A percentile compares a stretch with the other conserved stretches of the same genome.
Evolutionary conservation across 306 rosid genomes (phyloP).

Genomic region (Vicia villosa): DNA sequence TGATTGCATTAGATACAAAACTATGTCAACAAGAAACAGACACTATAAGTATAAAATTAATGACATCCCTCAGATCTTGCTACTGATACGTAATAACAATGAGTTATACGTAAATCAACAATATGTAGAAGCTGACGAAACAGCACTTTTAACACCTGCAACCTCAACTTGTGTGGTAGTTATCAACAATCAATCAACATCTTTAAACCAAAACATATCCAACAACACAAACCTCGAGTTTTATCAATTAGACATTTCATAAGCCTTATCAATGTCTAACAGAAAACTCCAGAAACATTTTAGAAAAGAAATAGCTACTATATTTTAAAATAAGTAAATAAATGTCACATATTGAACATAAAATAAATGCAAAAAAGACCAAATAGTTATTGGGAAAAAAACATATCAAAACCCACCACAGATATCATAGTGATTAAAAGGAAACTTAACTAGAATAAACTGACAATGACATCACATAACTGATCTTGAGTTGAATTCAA

Average conservation of each 20-base stretch:
- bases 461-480: slow-evolving; percentile 28
- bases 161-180: neutral
- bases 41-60: slow-evolving; percentile 16
- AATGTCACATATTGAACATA: slow-evolving; percentile 26
- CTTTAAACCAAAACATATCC: slow-evolving; percentile 9
- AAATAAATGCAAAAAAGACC: slow-evolving; percentile 30
- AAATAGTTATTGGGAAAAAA: slow-evolving; percentile 23
- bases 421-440: slow-evolving; percentile 31
- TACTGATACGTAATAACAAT: slow-evolving; percentile 4
- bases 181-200: slow-evolving; percentile 18
- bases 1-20: slow-evolving; percentile 34
- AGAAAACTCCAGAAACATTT: neutral
- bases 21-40: slow-evolving; percentile 10
- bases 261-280: slow-evolving; percentile 15
- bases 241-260: neutral
- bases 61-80: slow-evolving; percentile 8
- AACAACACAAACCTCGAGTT: slow-evolving; percentile 7
- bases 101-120: neutral
- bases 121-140: slow-evolving; percentile 11
- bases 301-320: slow-evolving; percentile 10
- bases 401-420: slow-evolving; percentile 13
- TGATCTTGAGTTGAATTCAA: slow-evolving; percentile 25
- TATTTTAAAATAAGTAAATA: slow-evolving; percentile 9
- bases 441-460: slow-evolving; percentile 33
- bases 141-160: slow-evolving; percentile 25